A percentile compares a stretch with the other conserved stretches of the same genome.
Conservation (phyloP, 2,329 filamentous ascomycete species). For the Apiospora arundinis region DNA sequence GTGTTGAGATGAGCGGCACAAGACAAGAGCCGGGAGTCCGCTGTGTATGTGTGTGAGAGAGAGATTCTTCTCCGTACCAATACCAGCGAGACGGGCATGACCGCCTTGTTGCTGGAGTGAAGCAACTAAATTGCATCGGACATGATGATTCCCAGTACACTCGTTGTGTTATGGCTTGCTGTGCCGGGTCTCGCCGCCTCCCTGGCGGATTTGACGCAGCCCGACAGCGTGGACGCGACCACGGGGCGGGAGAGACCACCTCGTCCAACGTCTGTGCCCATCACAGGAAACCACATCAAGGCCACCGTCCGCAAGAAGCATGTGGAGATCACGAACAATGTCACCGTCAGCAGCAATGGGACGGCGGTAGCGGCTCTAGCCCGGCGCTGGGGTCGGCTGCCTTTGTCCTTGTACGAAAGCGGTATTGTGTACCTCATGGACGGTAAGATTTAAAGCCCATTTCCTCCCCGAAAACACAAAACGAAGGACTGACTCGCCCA, state of each 20-base stretch:
- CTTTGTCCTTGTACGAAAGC: slow-evolving; percentile 33
- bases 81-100: neutral
- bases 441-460: slow-evolving; percentile 31
- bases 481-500: no score
- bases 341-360: slow-evolving; percentile 2
- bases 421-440: slow-evolving; percentile 45
- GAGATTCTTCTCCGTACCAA: neutral
- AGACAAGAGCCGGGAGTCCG: neutral
- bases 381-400: slow-evolving; percentile 31
- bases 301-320: slow-evolving; percentile 31
- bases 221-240: neutral
- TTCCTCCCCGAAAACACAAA: neutral
- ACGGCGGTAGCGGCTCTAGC: neutral
- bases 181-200: neutral
- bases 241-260: neutral
- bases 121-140: no score
- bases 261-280: neutral
- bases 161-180: neutral
- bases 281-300: slow-evolving; percentile 30
- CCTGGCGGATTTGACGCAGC: neutral
- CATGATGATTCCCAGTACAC: neutral
- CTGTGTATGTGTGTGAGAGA: no score
- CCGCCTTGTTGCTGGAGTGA: neutral
- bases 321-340: slow-evolving; percentile 30
- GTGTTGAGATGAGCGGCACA: neutral